Evolutionary conservation across 2,329 filamentous ascomycete genomes (phyloP).

Genomic region (Bipolaris victoriae): DNA sequence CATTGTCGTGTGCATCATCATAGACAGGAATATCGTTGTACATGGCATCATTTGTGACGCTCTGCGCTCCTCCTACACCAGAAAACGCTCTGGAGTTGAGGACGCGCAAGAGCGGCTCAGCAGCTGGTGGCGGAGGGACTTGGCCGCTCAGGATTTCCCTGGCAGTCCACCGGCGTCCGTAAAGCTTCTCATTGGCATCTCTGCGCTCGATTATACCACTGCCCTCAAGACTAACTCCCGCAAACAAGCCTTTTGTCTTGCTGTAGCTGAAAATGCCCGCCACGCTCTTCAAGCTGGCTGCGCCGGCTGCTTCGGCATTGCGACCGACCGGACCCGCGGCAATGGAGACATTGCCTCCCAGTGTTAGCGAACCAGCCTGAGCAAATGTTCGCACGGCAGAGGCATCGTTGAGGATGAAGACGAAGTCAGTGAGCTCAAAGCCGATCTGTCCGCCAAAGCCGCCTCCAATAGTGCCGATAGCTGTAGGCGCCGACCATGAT

Average conservation of each 20-base stretch:
- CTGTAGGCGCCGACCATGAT: conserved; percentile 79
- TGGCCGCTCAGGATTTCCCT: conserved; percentile 79
- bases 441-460: conserved; percentile 87
- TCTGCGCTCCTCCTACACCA: conserved; percentile 59
- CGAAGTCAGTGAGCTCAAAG: conserved; percentile 89
- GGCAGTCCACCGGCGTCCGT: conserved; percentile 81
- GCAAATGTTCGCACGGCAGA: conserved; percentile 91
- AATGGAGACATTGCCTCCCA: conserved; percentile 95
- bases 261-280: conserved; percentile 96
- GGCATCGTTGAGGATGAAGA: conserved; percentile 96
- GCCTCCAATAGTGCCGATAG: conserved; percentile 79
- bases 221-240: conserved; percentile 92
- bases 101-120: conserved; percentile 82
- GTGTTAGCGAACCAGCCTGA: conserved; percentile 85
- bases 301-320: conserved; percentile 94
- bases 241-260: conserved; percentile 97
- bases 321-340: conserved; percentile 92
- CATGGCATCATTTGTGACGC: conserved; percentile 39
- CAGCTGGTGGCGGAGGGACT: conserved; percentile 78
- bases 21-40: conserved; percentile 96
- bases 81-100: conserved; percentile 86
- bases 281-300: conserved; percentile 86
- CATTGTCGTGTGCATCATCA: conserved; percentile 79
- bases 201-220: conserved; percentile 91
- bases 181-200: conserved; percentile 97